Conservation (phyloP, 179 eudicot genomes). For the Silene vulgaris region DNA sequence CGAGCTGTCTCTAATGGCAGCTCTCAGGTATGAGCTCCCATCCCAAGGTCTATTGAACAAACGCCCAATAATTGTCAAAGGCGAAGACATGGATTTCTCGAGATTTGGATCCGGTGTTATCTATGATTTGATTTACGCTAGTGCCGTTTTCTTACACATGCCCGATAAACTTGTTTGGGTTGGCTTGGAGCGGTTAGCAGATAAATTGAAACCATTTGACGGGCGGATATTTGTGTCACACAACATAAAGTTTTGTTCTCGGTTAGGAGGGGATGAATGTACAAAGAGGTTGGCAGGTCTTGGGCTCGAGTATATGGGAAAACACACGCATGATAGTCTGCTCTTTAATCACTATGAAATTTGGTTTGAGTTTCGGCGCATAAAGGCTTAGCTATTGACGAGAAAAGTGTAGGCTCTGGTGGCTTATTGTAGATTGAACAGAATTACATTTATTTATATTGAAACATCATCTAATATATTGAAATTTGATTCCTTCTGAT, state of each 20-base stretch:
- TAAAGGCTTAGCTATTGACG: conserved; percentile 29
- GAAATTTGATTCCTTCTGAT: conserved; percentile 9
- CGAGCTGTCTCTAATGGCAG: conserved; percentile 91
- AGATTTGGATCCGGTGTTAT: conserved; percentile 56
- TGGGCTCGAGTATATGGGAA: conserved; percentile 82
- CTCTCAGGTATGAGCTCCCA: conserved; percentile 87
- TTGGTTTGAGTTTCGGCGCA: conserved; percentile 84
- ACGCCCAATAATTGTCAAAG: conserved; percentile 80
- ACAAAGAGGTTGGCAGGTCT: conserved; percentile 50
- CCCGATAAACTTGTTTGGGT: conserved; percentile 97
- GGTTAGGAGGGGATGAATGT: conserved; percentile 79
- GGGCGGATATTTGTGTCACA: conserved; percentile 91
- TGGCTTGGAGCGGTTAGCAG: conserved; percentile 74
- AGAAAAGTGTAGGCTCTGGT: neutral
- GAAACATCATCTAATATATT: neutral
- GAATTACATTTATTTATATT: neutral
- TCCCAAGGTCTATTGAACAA: conserved; percentile 81
- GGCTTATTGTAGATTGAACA: conserved; percentile 15
- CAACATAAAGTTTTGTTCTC: conserved; percentile 88
- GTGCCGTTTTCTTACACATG: conserved; percentile 96
- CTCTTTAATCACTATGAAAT: conserved; percentile 94
- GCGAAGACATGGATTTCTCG: conserved; percentile 89
- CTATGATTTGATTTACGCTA: conserved; percentile 85
- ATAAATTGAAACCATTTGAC: conserved; percentile 58
- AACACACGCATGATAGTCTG: conserved; percentile 85